These are phyloP conservation scores for Platanus orientalis DNA, from an alignment of 164 flowering plant species.

Conservation along the genomic window DNA sequence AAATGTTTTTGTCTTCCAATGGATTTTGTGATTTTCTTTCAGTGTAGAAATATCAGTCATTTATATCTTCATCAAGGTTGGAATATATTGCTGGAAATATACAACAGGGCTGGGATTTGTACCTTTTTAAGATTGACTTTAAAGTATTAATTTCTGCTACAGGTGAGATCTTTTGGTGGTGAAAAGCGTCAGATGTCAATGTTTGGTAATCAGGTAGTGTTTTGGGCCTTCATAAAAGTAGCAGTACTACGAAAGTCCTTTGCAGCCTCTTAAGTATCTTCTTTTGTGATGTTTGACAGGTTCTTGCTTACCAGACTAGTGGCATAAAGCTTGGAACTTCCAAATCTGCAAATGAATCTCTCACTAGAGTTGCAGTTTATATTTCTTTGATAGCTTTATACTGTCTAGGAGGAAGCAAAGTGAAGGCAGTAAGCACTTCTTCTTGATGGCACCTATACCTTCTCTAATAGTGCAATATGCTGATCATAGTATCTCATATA, in stretches of 20 bases:
- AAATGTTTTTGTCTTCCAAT: not conserved
- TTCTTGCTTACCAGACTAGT: conserved; percentile 69
- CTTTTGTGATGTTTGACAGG: conserved; percentile 45
- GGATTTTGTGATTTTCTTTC: conserved; percentile 3
- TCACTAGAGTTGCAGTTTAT: conserved; percentile 88
- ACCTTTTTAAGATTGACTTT: conserved; percentile 1
- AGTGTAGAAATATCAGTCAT: not conserved
- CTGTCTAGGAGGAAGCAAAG: conserved; percentile 95
- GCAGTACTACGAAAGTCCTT: not conserved
- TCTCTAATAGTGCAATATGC: too few relatives aligned
- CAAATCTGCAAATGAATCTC: conserved; percentile 79
- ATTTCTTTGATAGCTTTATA: conserved; percentile 83
- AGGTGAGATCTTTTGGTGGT: conserved; percentile 96
- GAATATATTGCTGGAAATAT: not conserved
- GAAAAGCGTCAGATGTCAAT: conserved; percentile 89
- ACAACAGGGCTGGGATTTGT: not conserved
- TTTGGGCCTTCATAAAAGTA: not conserved
- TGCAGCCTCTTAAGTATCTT: conserved; percentile 1
- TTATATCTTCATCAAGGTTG: not conserved
- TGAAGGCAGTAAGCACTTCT: conserved; percentile 66
- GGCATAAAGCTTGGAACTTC: conserved; percentile 84
- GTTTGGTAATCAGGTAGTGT: conserved; percentile 74
- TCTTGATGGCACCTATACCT: conserved; percentile 1
- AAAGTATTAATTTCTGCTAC: conserved; percentile 8
- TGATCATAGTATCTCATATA: too few relatives aligned